phyloP scores from a whole-genome alignment of 179 eudicot species.

The Nepenthes alata region DNA sequence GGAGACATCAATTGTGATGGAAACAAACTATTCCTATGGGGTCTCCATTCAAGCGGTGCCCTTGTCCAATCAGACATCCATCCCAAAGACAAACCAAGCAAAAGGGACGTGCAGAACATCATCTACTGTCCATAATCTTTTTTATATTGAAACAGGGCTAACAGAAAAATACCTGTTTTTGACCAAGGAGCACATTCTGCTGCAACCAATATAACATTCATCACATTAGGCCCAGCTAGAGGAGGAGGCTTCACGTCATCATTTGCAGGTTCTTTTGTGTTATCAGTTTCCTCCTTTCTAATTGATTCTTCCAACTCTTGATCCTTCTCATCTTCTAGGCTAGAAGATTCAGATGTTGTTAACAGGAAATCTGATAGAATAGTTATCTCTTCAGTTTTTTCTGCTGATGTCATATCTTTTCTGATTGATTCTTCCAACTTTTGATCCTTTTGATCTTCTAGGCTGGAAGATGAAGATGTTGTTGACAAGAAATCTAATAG shows the following conservation, averaged over 20 bases:
- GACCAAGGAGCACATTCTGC: conserved; percentile 93
- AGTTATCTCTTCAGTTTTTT: conserved; percentile 16
- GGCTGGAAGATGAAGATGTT: conserved; percentile 12
- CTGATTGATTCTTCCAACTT: no score
- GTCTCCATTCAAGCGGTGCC: no score
- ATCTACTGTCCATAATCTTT: no score
- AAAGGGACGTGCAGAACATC: no score
- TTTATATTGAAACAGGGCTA: no score
- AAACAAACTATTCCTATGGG: no score
- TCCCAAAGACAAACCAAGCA: no score
- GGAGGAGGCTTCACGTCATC: conserved; percentile 67
- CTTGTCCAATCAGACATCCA: no score
- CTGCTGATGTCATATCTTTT: conserved; percentile 9
- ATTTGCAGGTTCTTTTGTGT: conserved; percentile 19
- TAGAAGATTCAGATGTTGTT: conserved; percentile 13
- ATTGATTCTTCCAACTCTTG: conserved; percentile 5
- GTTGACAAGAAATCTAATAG: conserved; percentile 21
- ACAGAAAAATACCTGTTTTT: conserved; percentile 50
- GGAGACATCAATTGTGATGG: no score
- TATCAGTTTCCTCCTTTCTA: conserved; percentile 10
- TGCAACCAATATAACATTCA: conserved; percentile 88
- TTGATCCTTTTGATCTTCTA: no score
- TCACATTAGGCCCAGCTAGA: conserved; percentile 75
- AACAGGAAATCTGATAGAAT: conserved; percentile 22
- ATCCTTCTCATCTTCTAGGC: conserved; percentile 15